phyloP scores from a whole-genome alignment of 306 rosid genomes.

The Trichosanthes truncata region DNA sequence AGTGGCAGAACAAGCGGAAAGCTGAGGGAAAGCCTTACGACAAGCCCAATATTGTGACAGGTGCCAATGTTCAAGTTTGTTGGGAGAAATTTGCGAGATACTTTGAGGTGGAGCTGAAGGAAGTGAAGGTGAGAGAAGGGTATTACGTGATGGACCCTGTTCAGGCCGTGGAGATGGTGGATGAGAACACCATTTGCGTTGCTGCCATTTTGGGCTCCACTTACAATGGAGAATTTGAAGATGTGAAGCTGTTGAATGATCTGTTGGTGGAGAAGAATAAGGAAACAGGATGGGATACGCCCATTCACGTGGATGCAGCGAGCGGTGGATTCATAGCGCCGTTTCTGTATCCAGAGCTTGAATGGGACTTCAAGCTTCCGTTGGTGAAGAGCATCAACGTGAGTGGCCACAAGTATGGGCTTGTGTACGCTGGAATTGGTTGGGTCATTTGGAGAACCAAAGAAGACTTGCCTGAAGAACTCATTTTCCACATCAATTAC shows the following conservation, averaged over 20 bases:
- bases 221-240: conserved; percentile 10
- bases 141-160: conserved; percentile 13
- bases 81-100: conserved; percentile 14
- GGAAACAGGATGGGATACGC: conserved; percentile 9
- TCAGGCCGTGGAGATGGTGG: conserved; percentile 6
- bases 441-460: conserved; percentile 10
- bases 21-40: neutral
- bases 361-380: conserved; percentile 12
- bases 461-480: neutral
- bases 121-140: conserved; percentile 14
- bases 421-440: conserved; percentile 8
- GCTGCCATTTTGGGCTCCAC: conserved; percentile 9
- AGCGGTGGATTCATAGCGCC: conserved; percentile 11
- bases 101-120: conserved; percentile 11
- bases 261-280: conserved; percentile 1
- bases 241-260: conserved; percentile 1
- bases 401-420: conserved; percentile 9
- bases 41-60: conserved; percentile 3
- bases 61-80: conserved; percentile 6
- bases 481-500: neutral
- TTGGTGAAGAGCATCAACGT: conserved; percentile 14
- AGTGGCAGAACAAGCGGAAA: conserved; percentile 5
- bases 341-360: conserved; percentile 6
- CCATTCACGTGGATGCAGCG: conserved; percentile 10
- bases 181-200: conserved; percentile 10